Conservation (phyloP, 805 yeast species). For the Yarrowia sp. region DNA sequence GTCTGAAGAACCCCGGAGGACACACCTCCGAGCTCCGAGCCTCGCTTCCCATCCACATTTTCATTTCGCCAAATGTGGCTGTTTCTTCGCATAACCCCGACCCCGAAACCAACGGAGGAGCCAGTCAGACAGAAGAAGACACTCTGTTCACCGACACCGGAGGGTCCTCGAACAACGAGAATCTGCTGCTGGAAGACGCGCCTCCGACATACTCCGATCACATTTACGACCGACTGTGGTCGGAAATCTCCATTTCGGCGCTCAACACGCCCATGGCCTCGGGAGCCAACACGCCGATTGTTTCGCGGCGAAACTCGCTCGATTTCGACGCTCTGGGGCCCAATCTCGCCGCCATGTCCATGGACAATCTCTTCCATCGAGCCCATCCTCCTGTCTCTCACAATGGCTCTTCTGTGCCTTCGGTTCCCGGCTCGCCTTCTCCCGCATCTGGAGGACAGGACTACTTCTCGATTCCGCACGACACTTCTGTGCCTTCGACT, state of each 20-base stretch:
- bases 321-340: constrained; percentile 43
- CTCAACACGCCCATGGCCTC: constrained; percentile 52
- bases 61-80: constrained; percentile 52
- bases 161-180: constrained; percentile 33
- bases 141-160: constrained; percentile 28
- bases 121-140: neutral
- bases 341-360: constrained; percentile 10
- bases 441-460: constrained; percentile 7
- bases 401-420: constrained; percentile 11
- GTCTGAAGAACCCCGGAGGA: constrained; percentile 85
- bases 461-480: constrained; percentile 20
- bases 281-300: constrained; percentile 52
- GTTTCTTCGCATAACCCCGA: constrained; percentile 27
- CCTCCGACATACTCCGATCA: constrained; percentile 85
- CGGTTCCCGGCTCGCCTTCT: constrained; percentile 10
- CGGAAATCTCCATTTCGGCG: constrained; percentile 58
- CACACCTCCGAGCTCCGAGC: constrained; percentile 93
- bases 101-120: constrained; percentile 34
- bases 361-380: constrained; percentile 24
- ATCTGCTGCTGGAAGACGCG: constrained; percentile 54
- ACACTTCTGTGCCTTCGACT: constrained; percentile 4
- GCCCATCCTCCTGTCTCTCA: constrained; percentile 1
- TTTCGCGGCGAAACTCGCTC: constrained; percentile 50
- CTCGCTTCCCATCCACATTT: constrained; percentile 78
- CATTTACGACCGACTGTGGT: constrained; percentile 78